Base-by-base conservation (phyloP, 2,329 filamentous ascomycete species). In the Neopestalotiopsis rosae region DNA sequence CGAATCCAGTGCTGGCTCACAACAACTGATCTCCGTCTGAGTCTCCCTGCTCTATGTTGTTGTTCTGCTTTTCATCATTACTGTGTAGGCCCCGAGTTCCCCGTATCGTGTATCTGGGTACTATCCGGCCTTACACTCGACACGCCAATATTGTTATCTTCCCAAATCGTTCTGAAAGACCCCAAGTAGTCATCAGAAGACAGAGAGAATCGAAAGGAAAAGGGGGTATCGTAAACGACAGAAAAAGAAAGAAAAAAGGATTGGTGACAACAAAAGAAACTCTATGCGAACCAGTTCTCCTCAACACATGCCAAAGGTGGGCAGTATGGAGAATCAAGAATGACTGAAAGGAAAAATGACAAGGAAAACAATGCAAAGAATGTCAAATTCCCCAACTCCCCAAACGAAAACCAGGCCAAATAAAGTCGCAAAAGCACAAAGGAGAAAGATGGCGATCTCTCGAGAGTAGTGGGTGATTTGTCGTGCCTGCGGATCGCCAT, bases 81-180 rank as follows among this genome's bases (percentile, higher is more conserved):
- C 34, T 10, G 34, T 38, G 34, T 3, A 38, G 34, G 34, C 34
- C 34, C 34, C 6, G 34, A 38, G 1, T 28, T 38, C 10, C 34
- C 34, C 34, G 34, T 38, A 7, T 38, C 34, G 34, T 38, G 34
- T 38, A 38, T 10, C 10, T 38, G 34, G 34, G 34, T 38, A 38
- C 34, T 38, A 38, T 38, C 34, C 5, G 34, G 34, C 34, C 5
- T 38, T 10, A 10, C 34, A 38, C 34, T 38, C 34, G 10, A 38
- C 34, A 10, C 10, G 6, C 6, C 34, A 38, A 38, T 38, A 10
- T 59, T 5, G n/a, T 17, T 9, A 1, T 4, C 14, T 28, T 3
- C 57, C 57, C 28, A 59, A 59, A n/a, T 59, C 49, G 20, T 56
- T n/a, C 20, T 24, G 49, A 56, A 40, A 40, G 32, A 62, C 59